Base-by-base conservation (phyloP, 305 asterid genomes). In the Rubia peregrina region DNA sequence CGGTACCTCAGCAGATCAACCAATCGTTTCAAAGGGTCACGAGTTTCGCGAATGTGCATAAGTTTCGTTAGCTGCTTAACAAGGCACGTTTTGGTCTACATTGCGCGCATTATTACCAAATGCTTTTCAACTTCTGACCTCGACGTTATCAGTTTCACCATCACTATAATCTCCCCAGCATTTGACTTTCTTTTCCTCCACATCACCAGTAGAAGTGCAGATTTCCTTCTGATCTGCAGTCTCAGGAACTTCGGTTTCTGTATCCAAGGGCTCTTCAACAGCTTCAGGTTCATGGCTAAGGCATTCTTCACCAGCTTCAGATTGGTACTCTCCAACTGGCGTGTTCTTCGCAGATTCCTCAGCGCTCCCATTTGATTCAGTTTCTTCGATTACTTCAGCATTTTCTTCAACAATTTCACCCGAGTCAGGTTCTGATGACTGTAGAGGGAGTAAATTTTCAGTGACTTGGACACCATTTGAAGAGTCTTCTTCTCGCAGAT, bases 131-230 rank as follows among this genome's bases (percentile, higher is more conserved):
- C 77, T 70, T 68, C 78, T 51, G 61, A 75, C 82, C 72, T 82
- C 80, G 53, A 74, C 80, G 22, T 74, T 79, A 74, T 88, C 89
- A 55, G 78, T 79, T 83, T 86, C 90, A 48, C 86, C 81, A 53
- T 85, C 93, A 71, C 87, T 80, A 51, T 74, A 79, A 76, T 83
- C 89, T 83, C 92, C 91, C 85, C 89, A 82, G 65, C 78, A 69
- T 79, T 84, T 84, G 42, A 78, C 73, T 71, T 81, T 75, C 78
- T 81, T 84, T 64, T 76, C 89, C 68, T 86, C 89, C 53, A 48
- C 79, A 68, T 69, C 70, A 59, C 71, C 17, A 43, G 69, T 59
- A 30, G 57, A 7, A 53, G 59, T 68, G 40, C 80, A 73, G 36
- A 46, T 73, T 68, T 83, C 82, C 48, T 61, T 66, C 46, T 78